Percentiles rank a stretch among this genome's conserved stretches.
phyloP scores from a whole-genome alignment of 129 eudicot species.

The Artemisia tridentata region DNA sequence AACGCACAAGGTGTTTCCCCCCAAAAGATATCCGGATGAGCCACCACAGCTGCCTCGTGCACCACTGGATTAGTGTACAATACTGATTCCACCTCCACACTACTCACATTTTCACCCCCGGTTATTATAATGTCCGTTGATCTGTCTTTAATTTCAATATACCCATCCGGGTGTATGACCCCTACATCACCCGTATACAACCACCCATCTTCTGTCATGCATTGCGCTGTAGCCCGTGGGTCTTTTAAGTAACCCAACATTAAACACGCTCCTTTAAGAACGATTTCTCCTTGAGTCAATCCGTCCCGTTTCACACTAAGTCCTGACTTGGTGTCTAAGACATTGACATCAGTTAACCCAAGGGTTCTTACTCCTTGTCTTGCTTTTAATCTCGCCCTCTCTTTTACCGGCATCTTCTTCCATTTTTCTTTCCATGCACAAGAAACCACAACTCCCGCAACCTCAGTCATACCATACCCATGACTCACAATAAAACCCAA shows the following conservation, averaged over 20 bases:
- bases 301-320: conserved; percentile 41
- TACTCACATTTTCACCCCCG: conserved; percentile 68
- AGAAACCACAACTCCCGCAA: conserved; percentile 43
- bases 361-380: conserved; percentile 61
- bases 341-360: conserved; percentile 49
- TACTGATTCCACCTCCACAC: conserved; percentile 75
- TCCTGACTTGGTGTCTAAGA: conserved; percentile 33
- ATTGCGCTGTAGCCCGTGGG: conserved; percentile 37
- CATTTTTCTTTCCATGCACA: conserved; percentile 66
- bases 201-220: conserved; percentile 54
- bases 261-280: conserved; percentile 43
- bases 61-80: conserved; percentile 56
- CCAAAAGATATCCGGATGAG: conserved; percentile 64
- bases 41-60: conserved; percentile 70
- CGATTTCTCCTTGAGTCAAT: conserved; percentile 55
- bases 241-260: conserved; percentile 66
- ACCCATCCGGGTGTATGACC: conserved; percentile 74
- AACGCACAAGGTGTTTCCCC: conserved; percentile 82
- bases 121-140: conserved; percentile 64
- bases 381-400: conserved; percentile 50
- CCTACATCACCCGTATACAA: conserved; percentile 61
- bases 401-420: conserved; percentile 40
- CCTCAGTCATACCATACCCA: conserved; percentile 66
- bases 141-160: conserved; percentile 63
- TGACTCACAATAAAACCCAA: conserved; percentile 55